Evolutionary conservation across 2,329 filamentous ascomycete species (phyloP), one percentile per base, ranked within the genome.

Genomic region (Dryadomyces quercus-mongolicae): DNA sequence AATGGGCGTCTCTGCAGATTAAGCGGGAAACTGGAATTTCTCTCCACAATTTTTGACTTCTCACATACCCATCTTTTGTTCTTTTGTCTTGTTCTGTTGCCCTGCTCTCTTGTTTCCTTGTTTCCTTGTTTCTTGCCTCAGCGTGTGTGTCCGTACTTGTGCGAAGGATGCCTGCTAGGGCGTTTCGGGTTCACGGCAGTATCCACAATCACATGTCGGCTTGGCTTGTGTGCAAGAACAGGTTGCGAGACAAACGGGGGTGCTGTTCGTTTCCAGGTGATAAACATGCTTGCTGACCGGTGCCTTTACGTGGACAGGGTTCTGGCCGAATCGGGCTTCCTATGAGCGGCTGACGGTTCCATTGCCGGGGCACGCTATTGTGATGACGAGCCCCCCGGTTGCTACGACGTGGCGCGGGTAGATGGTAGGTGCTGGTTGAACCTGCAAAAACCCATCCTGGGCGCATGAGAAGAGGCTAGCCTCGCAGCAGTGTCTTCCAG

Each of bases 261-360:
- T 31, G 25, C 25, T 4, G 25, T 31, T 31, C 25, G 25, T 31
- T 16, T 43, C 40, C 15, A 18, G 49, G 55, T 56, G 36, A 40
- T 40, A 12, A 40, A 40, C 15, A 40, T 31, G 25, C 25, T 31
- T 31, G 25, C 36, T 40, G 36, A 40, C 36, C 25, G 15, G 36
- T 12, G 10, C 36, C 36, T 40, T 40, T 40, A 12, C 36, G 25
- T 40, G 36, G 15, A 40, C 36, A 67, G 65, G 56, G 65, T 67
- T 49, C 54, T 67, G 58, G 65, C 65, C 57, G 65, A 67, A 52
- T 67, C 65, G 44, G 65, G 65, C 43, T 67, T 67, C 61, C 61
- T 67, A 36, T 67, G 60, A 65, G 56, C 54, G 12, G 13, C 15
- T 25, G 34, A 38, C 40, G 42, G 15, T 7, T 44, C 42, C 42